These are phyloP conservation scores for Helenozyma baotianmanensis DNA, from an alignment of 805 yeast genomes.

Conservation along the genomic window DNA sequence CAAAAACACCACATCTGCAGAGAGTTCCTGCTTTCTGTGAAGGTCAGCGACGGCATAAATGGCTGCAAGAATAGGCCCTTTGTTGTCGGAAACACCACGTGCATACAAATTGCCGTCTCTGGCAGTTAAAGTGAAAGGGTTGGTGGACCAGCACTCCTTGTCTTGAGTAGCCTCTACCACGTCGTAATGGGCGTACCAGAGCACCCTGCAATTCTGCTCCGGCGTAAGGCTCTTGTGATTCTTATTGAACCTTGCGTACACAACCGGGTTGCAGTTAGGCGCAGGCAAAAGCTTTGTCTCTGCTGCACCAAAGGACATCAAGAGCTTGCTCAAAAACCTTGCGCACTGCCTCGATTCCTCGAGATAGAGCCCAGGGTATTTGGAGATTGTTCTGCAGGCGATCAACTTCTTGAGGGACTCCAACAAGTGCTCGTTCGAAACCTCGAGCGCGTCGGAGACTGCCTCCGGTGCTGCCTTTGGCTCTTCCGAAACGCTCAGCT, in stretches of 20 bases:
- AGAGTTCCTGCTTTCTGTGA: constrained; percentile 44
- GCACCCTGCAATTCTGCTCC: constrained; percentile 35
- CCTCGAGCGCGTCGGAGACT: constrained; percentile 3
- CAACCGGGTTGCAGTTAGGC: constrained; percentile 78
- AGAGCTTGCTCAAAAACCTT: constrained; percentile 56
- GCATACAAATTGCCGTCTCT: constrained; percentile 84
- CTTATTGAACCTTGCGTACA: constrained; percentile 64
- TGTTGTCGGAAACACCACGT: constrained; percentile 91
- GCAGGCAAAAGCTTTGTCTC: constrained; percentile 67
- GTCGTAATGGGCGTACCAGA: constrained; percentile 97
- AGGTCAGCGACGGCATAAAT: constrained; percentile 81
- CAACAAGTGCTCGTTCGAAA: constrained; percentile 61
- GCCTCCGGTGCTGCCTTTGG: constrained; percentile 1
- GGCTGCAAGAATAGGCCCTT: constrained; percentile 88
- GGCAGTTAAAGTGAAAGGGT: constrained; percentile 74
- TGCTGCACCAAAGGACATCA: constrained; percentile 66
- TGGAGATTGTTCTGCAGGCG: constrained; percentile 73
- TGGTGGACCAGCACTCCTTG: constrained; percentile 61
- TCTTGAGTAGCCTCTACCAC: constrained; percentile 73
- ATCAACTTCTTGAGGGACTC: constrained; percentile 58
- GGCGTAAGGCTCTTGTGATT: constrained; percentile 1
- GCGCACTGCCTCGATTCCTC: constrained; percentile 89
- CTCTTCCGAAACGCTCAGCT: not conserved
- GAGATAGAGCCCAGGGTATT: constrained; percentile 59
- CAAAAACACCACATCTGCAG: constrained; percentile 72